Base-by-base conservation (phyloP, 169 alveolate genomes). In the Plasmodium blacklocki region DNA sequence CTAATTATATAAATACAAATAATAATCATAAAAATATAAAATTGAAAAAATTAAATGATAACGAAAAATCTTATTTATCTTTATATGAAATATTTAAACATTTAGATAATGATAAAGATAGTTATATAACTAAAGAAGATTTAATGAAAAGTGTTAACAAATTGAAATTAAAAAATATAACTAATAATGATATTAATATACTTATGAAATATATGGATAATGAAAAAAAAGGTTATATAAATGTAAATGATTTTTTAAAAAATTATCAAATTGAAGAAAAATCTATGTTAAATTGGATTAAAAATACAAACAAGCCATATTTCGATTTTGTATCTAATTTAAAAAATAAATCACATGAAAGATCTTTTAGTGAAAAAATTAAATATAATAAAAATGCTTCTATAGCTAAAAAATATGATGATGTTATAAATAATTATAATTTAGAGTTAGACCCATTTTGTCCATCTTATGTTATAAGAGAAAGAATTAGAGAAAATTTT, bases 281-380 rank as follows among this genome's bases (percentile, higher is more conserved):
- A 49, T 83, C 91, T 9, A 68, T 83, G 91, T 45, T 68, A 32
- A 68, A 52, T 43, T 83, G 91, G 91, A 83, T 83, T 29, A 83
- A 83, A 83, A 83, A 83, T 67, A 83, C 91, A n/a, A 83, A 83
- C 50, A 83, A 83, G 15, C 91, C 91, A 15, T 83, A 83, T 83
- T 83, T 83, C 21, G 91, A 83, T 32, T 83, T 83, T 60, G 63
- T 83, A 54, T n/a, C 68, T 68, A 56, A 83, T 63, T 50, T 83
- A 49, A 70, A 83, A 49, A 43, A 63, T 49, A 67, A 67, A 63
- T 21, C 58, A 32, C 49, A 54, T 2, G 60, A 29, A 58, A 68
- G 91, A 23, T 60, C 85, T 62, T 19, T 47, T 59, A 83, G 91
- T 58, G 83, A 67, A 63, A 59, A 54, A 8, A 52, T 52, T 32